Percentiles rank a stretch among this genome's conserved stretches.
Evolutionary conservation across 2,329 filamentous ascomycete genomes (phyloP).

Genomic region (Alternaria ethzedia): DNA sequence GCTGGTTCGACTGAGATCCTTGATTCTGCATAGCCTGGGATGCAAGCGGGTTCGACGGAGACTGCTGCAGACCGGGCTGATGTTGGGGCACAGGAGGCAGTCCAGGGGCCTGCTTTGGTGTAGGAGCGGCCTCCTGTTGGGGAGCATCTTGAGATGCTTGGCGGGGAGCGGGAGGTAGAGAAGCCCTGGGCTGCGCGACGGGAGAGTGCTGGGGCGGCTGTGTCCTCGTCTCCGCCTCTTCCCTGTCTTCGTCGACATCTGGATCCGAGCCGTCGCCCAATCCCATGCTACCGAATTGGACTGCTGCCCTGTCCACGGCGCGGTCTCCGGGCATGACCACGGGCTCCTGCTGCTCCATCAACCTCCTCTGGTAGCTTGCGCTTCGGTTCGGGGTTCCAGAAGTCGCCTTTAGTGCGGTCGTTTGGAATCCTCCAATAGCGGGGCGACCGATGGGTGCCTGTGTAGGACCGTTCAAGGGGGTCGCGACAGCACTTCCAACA

Average conservation of each 20-base stretch:
- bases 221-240: constrained; percentile 92
- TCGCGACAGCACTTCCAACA: constrained; percentile 62
- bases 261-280: constrained; percentile 72
- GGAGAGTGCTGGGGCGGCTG: constrained; percentile 95
- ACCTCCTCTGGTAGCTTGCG: constrained; percentile 81
- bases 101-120: constrained; percentile 67
- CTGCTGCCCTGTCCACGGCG: constrained; percentile 87
- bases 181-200: constrained; percentile 80
- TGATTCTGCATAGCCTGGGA: constrained; percentile 63
- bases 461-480: constrained; percentile 61
- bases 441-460: constrained; percentile 67
- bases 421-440: constrained; percentile 74
- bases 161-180: constrained; percentile 75
- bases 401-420: constrained; percentile 82
- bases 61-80: constrained; percentile 53
- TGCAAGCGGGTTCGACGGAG: constrained; percentile 54
- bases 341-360: constrained; percentile 94
- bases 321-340: constrained; percentile 98
- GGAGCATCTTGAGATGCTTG: constrained; percentile 51
- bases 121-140: constrained; percentile 51
- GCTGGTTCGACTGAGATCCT: constrained; percentile 51
- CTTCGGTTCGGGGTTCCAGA: constrained; percentile 65
- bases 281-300: constrained; percentile 96
- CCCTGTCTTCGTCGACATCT: constrained; percentile 91
- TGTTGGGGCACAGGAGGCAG: constrained; percentile 66